A percentile compares a stretch with the other conserved stretches of the same genome.
phyloP scores from a whole-genome alignment of 148 eudicot genomes.

The Rhododendron griersonianum region DNA sequence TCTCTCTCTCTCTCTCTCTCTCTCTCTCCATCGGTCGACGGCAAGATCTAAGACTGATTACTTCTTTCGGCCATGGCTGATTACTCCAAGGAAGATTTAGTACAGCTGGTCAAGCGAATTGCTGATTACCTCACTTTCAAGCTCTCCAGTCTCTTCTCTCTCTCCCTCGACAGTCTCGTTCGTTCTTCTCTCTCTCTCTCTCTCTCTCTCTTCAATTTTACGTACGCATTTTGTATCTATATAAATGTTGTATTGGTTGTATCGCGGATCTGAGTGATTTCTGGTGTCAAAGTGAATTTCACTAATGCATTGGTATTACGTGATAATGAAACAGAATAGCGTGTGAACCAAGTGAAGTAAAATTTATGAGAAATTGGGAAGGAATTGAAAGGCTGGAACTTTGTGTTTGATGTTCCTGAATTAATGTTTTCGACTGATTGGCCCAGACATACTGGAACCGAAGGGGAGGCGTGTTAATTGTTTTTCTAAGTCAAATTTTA shows the following conservation, averaged over 20 bases:
- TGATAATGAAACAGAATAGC: background rate
- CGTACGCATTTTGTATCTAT: background rate
- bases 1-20: constrained; percentile 5
- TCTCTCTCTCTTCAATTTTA: background rate
- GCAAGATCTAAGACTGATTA: constrained; percentile 6
- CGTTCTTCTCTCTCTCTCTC: background rate
- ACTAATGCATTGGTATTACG: background rate
- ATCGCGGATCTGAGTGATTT: background rate
- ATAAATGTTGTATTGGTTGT: background rate
- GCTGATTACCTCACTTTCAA: constrained; percentile 53
- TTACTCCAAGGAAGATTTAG: constrained; percentile 51
- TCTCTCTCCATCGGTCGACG: background rate
- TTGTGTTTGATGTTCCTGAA: background rate
- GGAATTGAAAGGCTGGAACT: background rate
- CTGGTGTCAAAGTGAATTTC: background rate
- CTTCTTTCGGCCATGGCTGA: constrained; percentile 46
- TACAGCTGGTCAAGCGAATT: constrained; percentile 61
- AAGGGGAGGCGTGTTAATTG: background rate
- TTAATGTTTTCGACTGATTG: background rate
- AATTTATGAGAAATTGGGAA: background rate
- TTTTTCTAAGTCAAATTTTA: background rate
- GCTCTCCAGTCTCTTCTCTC: constrained; percentile 47
- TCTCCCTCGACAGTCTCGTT: constrained; percentile 35
- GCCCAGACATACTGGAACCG: background rate
- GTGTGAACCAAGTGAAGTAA: background rate